Evolutionary conservation across 495 filamentous ascomycete species (phyloP), one percentile per base, ranked within the genome.

Genomic region (Penicillium cataractarum): DNA sequence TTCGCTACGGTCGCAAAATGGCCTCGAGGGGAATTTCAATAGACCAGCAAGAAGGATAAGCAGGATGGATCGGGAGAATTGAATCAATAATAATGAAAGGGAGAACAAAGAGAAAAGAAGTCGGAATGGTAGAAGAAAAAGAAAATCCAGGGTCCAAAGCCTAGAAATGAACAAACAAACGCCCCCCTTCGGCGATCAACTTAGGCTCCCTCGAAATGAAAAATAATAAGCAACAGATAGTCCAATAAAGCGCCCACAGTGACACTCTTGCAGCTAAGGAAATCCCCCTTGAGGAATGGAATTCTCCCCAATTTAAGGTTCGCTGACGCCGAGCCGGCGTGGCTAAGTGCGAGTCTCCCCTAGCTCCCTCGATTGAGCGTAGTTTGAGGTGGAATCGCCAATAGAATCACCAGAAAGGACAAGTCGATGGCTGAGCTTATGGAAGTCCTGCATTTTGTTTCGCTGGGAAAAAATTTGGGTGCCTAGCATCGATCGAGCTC

Each of bases 391-490:
- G 2, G 0, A 12, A 27, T 29, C 46, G 15, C 37, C 35, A 57
- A 40, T 32, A 29, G 26, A 27, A 46, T 46, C 22, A 17, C 37
- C 55, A 13, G 6, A 44, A 39, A 27, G 2, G 37, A 26, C 55
- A 57, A 19, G 22, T 46, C 24, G 26, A 26, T 24, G 22, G 32
- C 7, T 24, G 55, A 15, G 4, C 55, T 29, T 81, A 12, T 26
- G 12, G 24, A 50, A 17, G 24, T 3, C n/a, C 24, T 27, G 10
- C 0, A 13, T 17, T 26, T 17, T 27, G 12, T n/a, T 50, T 50
- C 13, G 24, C 46, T 26, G 26, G 6, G 4, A 29, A 12, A 4
- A 50, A 50, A 50, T 26, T 29, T 50, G 46, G 22, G 24, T 50
- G 24, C 26, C 46, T 50, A 50, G 4, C 5, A 29, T 50, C 46